Conservation (phyloP, 78 protist species). For the Creolimax fragrantissima region DNA sequence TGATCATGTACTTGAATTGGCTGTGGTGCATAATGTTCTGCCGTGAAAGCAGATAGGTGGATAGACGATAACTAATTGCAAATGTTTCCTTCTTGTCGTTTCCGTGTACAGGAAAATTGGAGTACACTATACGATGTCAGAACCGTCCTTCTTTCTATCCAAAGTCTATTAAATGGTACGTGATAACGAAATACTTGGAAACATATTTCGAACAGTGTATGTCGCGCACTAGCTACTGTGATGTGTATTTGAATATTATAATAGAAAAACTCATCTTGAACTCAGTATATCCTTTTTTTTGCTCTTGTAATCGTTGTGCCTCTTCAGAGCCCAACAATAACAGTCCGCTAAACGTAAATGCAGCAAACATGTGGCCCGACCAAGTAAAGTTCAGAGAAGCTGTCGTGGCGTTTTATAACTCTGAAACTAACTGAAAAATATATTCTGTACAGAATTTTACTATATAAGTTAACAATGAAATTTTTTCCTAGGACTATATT, state of each 20-base stretch:
- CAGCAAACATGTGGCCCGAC: conserved; percentile 80
- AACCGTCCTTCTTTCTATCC: conserved; percentile 69
- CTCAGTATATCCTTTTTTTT: background rate
- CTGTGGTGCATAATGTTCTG: too few species aligned
- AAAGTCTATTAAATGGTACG: conserved; percentile 59
- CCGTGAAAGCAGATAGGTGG: background rate
- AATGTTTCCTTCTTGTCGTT: background rate
- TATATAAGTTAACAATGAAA: too few species aligned
- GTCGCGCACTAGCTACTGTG: background rate
- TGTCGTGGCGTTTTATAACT: background rate
- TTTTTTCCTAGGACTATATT: too few species aligned
- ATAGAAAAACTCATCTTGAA: background rate
- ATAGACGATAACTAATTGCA: background rate
- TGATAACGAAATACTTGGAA: background rate
- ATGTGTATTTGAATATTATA: background rate
- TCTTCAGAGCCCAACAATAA: conserved; percentile 79
- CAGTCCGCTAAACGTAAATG: conserved; percentile 77
- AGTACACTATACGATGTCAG: conserved; percentile 73
- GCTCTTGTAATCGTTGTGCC: background rate
- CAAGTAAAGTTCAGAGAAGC: conserved; percentile 19
- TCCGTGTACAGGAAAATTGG: conserved; percentile 66
- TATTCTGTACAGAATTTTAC: too few species aligned
- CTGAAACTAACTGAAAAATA: too few species aligned
- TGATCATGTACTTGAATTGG: too few species aligned
- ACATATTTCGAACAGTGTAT: background rate